phyloP scores from a whole-genome alignment of 352 stramenopile species.

The Globisporangium middletonii region DNA sequence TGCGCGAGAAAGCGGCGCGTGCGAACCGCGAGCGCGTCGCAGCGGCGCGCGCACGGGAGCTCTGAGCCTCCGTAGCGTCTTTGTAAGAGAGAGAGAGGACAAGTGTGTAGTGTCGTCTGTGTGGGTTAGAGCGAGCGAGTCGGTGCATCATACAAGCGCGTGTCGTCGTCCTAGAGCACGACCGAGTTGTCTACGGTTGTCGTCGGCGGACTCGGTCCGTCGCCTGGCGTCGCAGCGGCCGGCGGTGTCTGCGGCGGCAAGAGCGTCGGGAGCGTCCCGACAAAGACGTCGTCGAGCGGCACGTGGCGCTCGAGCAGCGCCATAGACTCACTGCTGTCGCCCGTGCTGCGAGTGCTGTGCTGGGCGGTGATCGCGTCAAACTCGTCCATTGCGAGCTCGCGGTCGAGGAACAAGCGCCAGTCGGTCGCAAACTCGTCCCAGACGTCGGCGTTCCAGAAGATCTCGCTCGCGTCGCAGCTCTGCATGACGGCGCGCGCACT shows the following conservation, averaged over 20 bases:
- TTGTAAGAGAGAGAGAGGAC: background rate
- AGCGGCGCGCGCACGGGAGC: background rate
- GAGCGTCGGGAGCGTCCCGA: constrained; percentile 21
- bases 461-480: constrained; percentile 24
- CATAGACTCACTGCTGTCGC: constrained; percentile 10
- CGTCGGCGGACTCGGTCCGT: no score
- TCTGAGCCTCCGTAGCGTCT: background rate
- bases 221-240: no score
- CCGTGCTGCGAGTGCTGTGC: background rate
- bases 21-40: constrained; percentile 9
- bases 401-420: constrained; percentile 44
- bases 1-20: constrained; percentile 37
- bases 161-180: background rate
- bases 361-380: constrained; percentile 30
- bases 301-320: constrained; percentile 24
- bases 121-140: no score
- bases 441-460: constrained; percentile 47
- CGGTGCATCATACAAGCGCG: background rate
- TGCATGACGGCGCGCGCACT: constrained; percentile 8
- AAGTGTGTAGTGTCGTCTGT: background rate
- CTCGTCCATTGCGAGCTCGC: constrained; percentile 53
- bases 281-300: constrained; percentile 29
- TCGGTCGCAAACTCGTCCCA: constrained; percentile 56
- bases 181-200: background rate
- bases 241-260: background rate